Conservation (phyloP, 2,329 filamentous ascomycete genomes). For the Diaporthe batatas region DNA sequence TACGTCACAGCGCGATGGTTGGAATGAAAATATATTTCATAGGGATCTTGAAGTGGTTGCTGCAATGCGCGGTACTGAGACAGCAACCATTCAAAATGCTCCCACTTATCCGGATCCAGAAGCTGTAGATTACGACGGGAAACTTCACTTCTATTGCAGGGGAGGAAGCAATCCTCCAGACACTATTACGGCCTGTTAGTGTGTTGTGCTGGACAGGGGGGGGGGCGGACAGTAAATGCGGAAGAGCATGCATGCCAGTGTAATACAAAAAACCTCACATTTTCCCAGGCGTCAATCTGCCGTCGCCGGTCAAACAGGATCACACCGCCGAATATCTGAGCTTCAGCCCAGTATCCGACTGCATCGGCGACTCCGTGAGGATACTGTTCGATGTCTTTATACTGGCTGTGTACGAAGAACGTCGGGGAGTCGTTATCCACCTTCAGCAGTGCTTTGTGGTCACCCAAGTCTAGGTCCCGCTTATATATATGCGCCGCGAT, state of each 20-base stretch:
- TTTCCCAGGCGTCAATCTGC: neutral
- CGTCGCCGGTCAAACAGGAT: slow-evolving; percentile 43
- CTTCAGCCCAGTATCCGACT: slow-evolving; percentile 50
- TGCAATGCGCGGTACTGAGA: neutral
- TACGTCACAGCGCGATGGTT: neutral
- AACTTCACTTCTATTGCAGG: neutral
- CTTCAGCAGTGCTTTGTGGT: neutral
- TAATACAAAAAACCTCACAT: neutral
- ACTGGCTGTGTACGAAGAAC: slow-evolving; percentile 49
- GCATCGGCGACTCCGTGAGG: slow-evolving; percentile 48
- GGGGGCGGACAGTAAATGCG: too few species aligned
- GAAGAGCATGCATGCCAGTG: too few species aligned
- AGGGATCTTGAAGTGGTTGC: slow-evolving; percentile 11
- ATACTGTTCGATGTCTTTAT: slow-evolving; percentile 49
- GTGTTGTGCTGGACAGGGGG: neutral
- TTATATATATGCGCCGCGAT: slow-evolving; percentile 3
- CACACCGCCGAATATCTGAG: slow-evolving; percentile 48
- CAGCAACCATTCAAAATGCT: neutral
- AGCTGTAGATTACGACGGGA: neutral
- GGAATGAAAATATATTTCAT: neutral
- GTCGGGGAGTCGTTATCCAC: slow-evolving; percentile 42
- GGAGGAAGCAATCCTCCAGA: neutral
- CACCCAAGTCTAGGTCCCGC: neutral
- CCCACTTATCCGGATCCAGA: neutral
- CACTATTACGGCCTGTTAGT: neutral